Conservation (phyloP, 306 rosid species). For the Benincasa hispida region DNA sequence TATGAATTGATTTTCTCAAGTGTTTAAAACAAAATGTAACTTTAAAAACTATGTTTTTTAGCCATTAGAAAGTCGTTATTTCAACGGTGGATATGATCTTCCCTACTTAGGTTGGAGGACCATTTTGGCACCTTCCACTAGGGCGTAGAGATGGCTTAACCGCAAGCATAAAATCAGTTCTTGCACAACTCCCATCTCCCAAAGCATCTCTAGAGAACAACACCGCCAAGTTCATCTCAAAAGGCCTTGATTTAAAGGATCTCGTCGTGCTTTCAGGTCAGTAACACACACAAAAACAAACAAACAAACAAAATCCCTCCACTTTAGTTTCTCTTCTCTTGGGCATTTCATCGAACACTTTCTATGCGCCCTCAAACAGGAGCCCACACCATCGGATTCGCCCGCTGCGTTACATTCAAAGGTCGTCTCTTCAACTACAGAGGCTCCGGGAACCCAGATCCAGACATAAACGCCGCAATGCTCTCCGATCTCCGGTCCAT, state of each 20-base stretch:
- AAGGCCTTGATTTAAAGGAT: constrained; percentile 56
- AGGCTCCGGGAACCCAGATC: constrained; percentile 55
- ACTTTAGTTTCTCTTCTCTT: background rate
- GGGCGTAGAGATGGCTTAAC: constrained; percentile 52
- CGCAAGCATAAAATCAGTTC: constrained; percentile 32
- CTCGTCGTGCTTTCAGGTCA: constrained; percentile 67
- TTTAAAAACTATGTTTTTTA: too few relatives aligned
- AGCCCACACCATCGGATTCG: constrained; percentile 63
- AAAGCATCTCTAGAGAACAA: constrained; percentile 36
- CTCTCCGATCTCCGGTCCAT: constrained; percentile 23
- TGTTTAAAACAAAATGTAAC: too few relatives aligned
- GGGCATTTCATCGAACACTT: background rate
- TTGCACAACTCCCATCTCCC: constrained; percentile 50
- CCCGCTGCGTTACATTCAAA: constrained; percentile 52
- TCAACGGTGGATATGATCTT: too few relatives aligned
- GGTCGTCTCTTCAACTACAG: constrained; percentile 42
- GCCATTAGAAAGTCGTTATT: too few relatives aligned
- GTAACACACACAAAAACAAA: background rate
- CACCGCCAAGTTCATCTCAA: constrained; percentile 43
- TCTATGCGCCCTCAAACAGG: constrained; percentile 15
- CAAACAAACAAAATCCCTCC: background rate
- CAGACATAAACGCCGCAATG: constrained; percentile 21
- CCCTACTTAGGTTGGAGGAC: constrained; percentile 52
- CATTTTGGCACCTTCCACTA: constrained; percentile 39
- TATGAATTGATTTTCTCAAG: too few relatives aligned